Conservation (phyloP, 129 eudicot species). For the Chrysanthemum lavandulifolium region DNA sequence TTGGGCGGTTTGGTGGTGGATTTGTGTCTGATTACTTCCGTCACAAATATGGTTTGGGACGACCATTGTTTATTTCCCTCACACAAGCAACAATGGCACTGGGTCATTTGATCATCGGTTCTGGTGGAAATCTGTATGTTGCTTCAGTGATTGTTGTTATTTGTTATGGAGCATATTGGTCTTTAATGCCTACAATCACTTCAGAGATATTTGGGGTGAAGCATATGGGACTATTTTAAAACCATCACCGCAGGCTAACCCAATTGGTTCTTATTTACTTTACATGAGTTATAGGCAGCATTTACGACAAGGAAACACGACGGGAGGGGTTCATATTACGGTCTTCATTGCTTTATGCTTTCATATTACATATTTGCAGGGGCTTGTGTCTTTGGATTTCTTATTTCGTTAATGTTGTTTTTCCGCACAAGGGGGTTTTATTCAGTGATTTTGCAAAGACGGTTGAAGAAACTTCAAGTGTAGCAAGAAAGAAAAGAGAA, state of each 20-base stretch:
- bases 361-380: conserved; percentile 61
- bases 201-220: conserved; percentile 77
- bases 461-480: conserved; percentile 20
- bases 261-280: conserved; percentile 68
- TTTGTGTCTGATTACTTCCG: conserved; percentile 62
- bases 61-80: conserved; percentile 62
- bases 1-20: conserved; percentile 89
- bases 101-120: conserved; percentile 69
- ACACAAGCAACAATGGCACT: conserved; percentile 62
- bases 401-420: conserved; percentile 59
- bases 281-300: conserved; percentile 74
- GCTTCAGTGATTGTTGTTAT: conserved; percentile 75
- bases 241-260: conserved; percentile 84
- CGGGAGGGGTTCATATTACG: conserved; percentile 57
- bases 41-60: conserved; percentile 59
- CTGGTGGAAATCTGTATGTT: conserved; percentile 73
- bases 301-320: conserved; percentile 63
- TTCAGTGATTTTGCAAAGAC: conserved; percentile 37
- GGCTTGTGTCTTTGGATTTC: conserved; percentile 52
- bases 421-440: conserved; percentile 65
- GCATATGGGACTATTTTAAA: conserved; percentile 84
- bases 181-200: conserved; percentile 87
- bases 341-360: conserved; percentile 80
- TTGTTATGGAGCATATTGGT: conserved; percentile 90
- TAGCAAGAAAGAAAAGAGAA: conserved; percentile 9